Conservation (phyloP, 1,139 yeast genomes). For the Nadsonia commutata region DNA sequence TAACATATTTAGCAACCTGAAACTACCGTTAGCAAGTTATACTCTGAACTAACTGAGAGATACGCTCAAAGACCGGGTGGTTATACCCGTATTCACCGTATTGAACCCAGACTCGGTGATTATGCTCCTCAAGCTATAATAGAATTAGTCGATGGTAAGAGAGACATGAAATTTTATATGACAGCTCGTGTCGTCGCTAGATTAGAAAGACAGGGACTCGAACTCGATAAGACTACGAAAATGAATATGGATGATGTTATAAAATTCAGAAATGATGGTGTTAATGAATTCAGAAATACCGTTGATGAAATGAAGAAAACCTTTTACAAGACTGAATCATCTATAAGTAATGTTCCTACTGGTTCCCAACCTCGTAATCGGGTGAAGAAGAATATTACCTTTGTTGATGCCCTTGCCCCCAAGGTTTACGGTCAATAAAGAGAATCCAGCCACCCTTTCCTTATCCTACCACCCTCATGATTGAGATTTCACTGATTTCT, state of each 20-base stretch:
- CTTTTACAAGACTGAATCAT: slow-evolving; percentile 29
- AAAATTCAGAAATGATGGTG: slow-evolving; percentile 34
- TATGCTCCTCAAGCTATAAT: slow-evolving; percentile 82
- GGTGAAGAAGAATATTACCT: slow-evolving; percentile 1
- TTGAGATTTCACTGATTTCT: no score
- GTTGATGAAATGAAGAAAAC: slow-evolving; percentile 50
- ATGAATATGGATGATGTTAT: slow-evolving; percentile 41
- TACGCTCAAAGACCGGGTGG: slow-evolving; percentile 59
- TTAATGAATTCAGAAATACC: slow-evolving; percentile 38
- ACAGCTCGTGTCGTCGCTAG: slow-evolving; percentile 74
- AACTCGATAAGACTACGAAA: slow-evolving; percentile 45
- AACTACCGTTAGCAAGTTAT: slow-evolving; percentile 39
- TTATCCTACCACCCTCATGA: no score
- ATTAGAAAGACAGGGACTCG: slow-evolving; percentile 48
- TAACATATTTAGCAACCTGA: slow-evolving; percentile 31
- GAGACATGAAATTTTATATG: slow-evolving; percentile 65
- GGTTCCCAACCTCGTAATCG: slow-evolving; percentile 3
- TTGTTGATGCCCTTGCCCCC: slow-evolving; percentile 9
- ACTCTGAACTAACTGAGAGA: slow-evolving; percentile 5
- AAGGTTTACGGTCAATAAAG: slow-evolving; percentile 4
- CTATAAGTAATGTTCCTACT: slow-evolving; percentile 7
- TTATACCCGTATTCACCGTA: slow-evolving; percentile 67
- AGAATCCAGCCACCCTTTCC: no score
- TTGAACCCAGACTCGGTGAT: slow-evolving; percentile 83
- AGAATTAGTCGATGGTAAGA: slow-evolving; percentile 71